Conservation (phyloP, 2,329 filamentous ascomycete species). For the Sporothrix protearum region DNA sequence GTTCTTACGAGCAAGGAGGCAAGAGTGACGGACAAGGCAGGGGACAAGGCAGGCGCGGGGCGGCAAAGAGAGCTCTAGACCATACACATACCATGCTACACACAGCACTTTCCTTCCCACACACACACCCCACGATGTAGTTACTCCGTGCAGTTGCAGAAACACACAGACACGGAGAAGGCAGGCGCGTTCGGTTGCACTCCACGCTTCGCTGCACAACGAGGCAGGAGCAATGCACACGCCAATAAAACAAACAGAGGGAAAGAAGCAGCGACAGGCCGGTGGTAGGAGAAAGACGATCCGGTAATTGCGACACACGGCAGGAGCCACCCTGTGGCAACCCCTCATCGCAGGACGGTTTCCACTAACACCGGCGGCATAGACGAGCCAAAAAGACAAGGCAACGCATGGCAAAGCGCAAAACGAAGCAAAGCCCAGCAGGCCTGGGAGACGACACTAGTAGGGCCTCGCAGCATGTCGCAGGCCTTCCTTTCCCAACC, state of each 20-base stretch:
- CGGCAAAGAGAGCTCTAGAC: neutral
- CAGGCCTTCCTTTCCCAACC: neutral
- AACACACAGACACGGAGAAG: conserved; percentile 12
- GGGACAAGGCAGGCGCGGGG: conserved; percentile 16
- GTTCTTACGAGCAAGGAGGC: conserved; percentile 6
- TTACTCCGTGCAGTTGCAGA: neutral
- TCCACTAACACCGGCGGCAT: conserved; percentile 23
- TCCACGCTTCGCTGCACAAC: neutral
- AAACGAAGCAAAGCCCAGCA: neutral
- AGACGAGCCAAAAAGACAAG: conserved; percentile 9
- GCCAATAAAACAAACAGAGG: neutral
- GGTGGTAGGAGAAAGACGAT: conserved; percentile 17
- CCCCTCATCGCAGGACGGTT: conserved; percentile 20
- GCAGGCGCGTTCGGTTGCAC: conserved; percentile 9
- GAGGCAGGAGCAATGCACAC: neutral
- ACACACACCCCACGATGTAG: neutral
- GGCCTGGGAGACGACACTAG: neutral
- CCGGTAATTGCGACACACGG: conserved; percentile 24
- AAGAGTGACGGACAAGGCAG: conserved; percentile 14
- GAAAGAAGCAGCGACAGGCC: neutral
- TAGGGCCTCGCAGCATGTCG: neutral
- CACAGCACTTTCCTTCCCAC: neutral
- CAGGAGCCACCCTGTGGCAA: conserved; percentile 22
- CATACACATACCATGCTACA: neutral
- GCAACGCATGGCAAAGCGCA: conserved; percentile 12